Base-by-base conservation (phyloP, 1,284 basidiomycete genomes). In the Cystobasidium pallidum region DNA sequence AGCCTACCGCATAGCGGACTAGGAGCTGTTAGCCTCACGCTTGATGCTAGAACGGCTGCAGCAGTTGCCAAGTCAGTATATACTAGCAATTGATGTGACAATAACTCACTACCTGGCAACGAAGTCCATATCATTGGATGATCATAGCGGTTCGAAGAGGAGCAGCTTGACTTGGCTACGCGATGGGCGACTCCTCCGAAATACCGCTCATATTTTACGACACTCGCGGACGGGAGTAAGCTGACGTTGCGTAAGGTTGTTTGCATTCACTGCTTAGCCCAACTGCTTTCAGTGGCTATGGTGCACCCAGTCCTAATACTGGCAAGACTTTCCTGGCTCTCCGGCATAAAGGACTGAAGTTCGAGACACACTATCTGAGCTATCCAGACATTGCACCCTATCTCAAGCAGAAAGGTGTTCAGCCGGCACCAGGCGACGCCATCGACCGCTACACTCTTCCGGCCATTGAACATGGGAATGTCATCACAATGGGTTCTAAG, bases 401-500 rank as follows among this genome's bases (percentile, higher is more conserved):
- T 36, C 47, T 65, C 28, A 34, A 51, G 6, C 0, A 26, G 11
- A 51, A 26, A 51, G 62, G 24, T n/a, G 62, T 65, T 26, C 43
- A 11, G 19, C 28, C 62, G 6, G 62, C 47, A 7, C 19, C 26
- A 2, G 54, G 54, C 2, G 43, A 19, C 3, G 1, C 28, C 3
- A 8, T 45, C 8, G 26, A 52, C 28, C n/a, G 34, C 26, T 65
- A 34, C 28, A 65, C 62, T 21, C 45, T 65, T 15, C 45, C 62
- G 26, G 62, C 62, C 21, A 65, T 65, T 24, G 62, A 65, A 24
- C 43, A 65, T 24, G 26, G 34, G 26, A 47, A 28, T 10, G 52
- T 2, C 7, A 45, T 65, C 24, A 30, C 52, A 28, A 51, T 65
- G 45, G 62, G 43, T 15, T 65, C 62, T 0, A 28, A 26, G 10